phyloP scores from a whole-genome alignment of 1,139 yeast genomes.

The Casaregolazyma lundiana region DNA sequence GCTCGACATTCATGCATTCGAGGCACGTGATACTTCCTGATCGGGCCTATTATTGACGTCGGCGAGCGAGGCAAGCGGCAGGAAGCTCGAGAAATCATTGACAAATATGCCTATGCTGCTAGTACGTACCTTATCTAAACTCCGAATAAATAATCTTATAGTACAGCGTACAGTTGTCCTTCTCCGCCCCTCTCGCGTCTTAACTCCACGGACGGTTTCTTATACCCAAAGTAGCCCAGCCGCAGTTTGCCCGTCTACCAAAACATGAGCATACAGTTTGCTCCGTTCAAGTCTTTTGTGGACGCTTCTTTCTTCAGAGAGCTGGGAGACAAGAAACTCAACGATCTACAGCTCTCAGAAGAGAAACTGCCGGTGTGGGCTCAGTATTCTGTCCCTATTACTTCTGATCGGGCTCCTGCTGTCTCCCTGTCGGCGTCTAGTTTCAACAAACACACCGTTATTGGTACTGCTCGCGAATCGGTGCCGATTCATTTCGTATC shows the following conservation, averaged over 20 bases:
- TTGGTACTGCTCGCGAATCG: conserved; percentile 3
- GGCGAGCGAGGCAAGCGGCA: too few relatives aligned
- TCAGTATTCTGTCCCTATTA: conserved; percentile 44
- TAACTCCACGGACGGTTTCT: neutral
- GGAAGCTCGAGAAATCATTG: too few relatives aligned
- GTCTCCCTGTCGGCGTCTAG: conserved; percentile 23
- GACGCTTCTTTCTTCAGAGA: conserved; percentile 83
- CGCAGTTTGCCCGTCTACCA: neutral
- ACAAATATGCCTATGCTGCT: too few relatives aligned
- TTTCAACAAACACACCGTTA: conserved; percentile 18
- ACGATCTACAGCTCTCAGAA: conserved; percentile 59
- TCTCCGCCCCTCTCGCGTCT: conserved; percentile 1
- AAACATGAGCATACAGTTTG: conserved; percentile 33
- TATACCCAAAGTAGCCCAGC: neutral
- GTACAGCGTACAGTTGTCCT: neutral
- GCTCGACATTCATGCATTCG: too few relatives aligned
- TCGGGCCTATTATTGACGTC: too few relatives aligned
- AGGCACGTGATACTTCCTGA: too few relatives aligned
- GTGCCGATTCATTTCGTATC: conserved; percentile 17
- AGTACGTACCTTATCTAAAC: too few relatives aligned
- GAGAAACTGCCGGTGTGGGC: conserved; percentile 40
- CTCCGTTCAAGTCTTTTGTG: conserved; percentile 64
- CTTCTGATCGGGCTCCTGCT: conserved; percentile 26
- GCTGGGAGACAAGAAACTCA: conserved; percentile 62
- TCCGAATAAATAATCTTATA: neutral